Evolutionary conservation across 2,329 filamentous ascomycete species (phyloP).

Genomic region (Fusarium solani-melongenae): DNA sequence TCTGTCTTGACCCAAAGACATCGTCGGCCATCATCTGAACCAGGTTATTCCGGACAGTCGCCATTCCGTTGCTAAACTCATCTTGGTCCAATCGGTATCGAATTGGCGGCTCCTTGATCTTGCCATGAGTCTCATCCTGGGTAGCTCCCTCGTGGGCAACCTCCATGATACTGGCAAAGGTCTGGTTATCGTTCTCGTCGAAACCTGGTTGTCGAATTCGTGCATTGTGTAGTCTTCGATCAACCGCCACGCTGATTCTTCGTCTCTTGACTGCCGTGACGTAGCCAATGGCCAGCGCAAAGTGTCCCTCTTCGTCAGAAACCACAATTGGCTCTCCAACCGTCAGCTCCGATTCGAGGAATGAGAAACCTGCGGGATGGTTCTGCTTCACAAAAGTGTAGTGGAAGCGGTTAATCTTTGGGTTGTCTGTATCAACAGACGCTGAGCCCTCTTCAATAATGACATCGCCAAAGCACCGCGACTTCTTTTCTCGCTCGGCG

Average conservation of each 20-base stretch:
- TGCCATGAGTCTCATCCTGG: constrained; percentile 62
- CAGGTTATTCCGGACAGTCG: constrained; percentile 91
- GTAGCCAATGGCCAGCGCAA: constrained; percentile 92
- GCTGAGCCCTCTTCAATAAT: constrained; percentile 83
- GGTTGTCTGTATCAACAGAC: constrained; percentile 73
- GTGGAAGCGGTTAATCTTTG: constrained; percentile 90
- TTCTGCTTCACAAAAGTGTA: constrained; percentile 86
- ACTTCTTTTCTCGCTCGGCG: constrained; percentile 84
- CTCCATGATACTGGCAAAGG: constrained; percentile 93
- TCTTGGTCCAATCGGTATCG: constrained; percentile 94
- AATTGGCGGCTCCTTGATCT: constrained; percentile 65
- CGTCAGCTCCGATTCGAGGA: constrained; percentile 88
- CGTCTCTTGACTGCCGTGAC: constrained; percentile 81
- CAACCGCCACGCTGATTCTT: constrained; percentile 87
- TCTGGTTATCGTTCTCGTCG: constrained; percentile 80
- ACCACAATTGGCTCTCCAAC: constrained; percentile 95
- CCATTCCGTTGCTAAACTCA: constrained; percentile 98
- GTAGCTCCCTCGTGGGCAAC: constrained; percentile 68
- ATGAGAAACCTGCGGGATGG: constrained; percentile 75
- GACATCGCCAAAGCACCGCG: constrained; percentile 90
- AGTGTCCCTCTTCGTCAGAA: constrained; percentile 94
- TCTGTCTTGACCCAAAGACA: constrained; percentile 74
- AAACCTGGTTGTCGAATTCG: constrained; percentile 82
- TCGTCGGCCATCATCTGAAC: constrained; percentile 90
- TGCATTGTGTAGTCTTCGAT: constrained; percentile 88